A percentile compares a stretch with the other conserved stretches of the same genome.
These are phyloP conservation scores for Verticillium zaregamsianum DNA, from an alignment of 2,329 filamentous ascomycete species.

Conservation along the genomic window DNA sequence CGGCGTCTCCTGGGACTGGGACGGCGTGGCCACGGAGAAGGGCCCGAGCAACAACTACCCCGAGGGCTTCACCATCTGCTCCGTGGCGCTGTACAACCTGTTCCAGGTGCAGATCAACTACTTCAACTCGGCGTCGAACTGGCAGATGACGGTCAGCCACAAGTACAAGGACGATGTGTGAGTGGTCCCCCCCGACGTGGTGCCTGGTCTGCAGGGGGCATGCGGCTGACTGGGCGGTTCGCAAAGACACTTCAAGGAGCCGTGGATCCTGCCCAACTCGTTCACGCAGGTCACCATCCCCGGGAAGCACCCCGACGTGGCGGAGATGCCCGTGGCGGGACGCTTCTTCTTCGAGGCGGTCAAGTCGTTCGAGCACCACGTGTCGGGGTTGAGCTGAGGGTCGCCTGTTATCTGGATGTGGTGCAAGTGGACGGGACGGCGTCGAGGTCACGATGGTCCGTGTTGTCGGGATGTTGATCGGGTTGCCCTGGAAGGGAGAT, in stretches of 20 bases:
- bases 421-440: too few relatives aligned
- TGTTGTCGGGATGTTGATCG: background rate
- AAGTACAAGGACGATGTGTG: conserved; percentile 10
- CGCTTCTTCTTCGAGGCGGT: background rate
- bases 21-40: conserved; percentile 13
- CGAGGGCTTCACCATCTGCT: conserved; percentile 9
- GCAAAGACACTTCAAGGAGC: conserved; percentile 1
- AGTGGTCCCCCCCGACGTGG: background rate
- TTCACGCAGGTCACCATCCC: conserved; percentile 1
- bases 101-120: conserved; percentile 10
- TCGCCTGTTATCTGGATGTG: too few relatives aligned
- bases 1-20: conserved; percentile 17
- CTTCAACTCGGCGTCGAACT: conserved; percentile 12
- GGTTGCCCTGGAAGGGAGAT: background rate
- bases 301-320: background rate
- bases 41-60: conserved; percentile 21
- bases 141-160: conserved; percentile 9
- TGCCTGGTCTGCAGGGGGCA: background rate
- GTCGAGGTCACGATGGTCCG: too few relatives aligned
- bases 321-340: background rate
- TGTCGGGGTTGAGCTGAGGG: background rate
- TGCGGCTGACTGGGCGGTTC: background rate
- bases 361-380: background rate
- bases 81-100: conserved; percentile 3
- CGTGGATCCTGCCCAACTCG: conserved; percentile 1